Conservation (phyloP, 129 eudicot genomes). For the Chrysanthemum makinoi region DNA sequence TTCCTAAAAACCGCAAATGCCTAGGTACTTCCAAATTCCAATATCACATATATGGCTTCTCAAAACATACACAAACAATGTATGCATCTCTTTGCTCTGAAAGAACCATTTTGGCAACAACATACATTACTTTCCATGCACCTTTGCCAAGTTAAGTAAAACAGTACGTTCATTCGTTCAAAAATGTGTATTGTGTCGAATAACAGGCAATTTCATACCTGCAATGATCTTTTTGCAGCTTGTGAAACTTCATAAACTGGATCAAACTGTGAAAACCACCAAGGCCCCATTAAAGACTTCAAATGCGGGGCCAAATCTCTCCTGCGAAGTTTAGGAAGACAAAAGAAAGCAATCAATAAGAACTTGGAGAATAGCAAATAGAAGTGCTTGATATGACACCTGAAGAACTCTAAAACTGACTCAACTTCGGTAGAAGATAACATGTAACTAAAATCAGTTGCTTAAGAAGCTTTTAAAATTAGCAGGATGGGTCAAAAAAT, state of each 20-base stretch:
- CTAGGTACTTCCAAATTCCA: too few relatives aligned
- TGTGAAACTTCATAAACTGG: slow-evolving; percentile 85
- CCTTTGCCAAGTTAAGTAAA: slow-evolving; percentile 11
- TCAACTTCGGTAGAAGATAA: neutral
- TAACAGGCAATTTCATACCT: slow-evolving; percentile 48
- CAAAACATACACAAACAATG: too few relatives aligned
- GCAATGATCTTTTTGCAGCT: slow-evolving; percentile 89
- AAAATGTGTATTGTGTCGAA: slow-evolving; percentile 4
- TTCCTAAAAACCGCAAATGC: neutral
- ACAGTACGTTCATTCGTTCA: neutral
- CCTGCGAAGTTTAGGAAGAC: slow-evolving; percentile 38
- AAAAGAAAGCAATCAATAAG: slow-evolving; percentile 11
- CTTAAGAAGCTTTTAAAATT: neutral
- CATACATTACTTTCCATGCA: neutral
- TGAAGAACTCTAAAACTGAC: slow-evolving; percentile 6
- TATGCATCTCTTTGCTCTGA: too few relatives aligned
- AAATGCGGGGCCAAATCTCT: slow-evolving; percentile 93
- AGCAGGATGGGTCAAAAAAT: neutral
- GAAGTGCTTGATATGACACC: slow-evolving; percentile 11
- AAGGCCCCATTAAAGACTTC: slow-evolving; percentile 92
- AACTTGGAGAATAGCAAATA: slow-evolving; percentile 4
- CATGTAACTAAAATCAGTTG: neutral
- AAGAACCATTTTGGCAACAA: slow-evolving; percentile 9
- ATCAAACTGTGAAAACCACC: slow-evolving; percentile 99
- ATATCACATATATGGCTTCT: too few relatives aligned